Evolutionary conservation across 78 protist genomes (phyloP).

Genomic region (Guillardia theta): DNA sequence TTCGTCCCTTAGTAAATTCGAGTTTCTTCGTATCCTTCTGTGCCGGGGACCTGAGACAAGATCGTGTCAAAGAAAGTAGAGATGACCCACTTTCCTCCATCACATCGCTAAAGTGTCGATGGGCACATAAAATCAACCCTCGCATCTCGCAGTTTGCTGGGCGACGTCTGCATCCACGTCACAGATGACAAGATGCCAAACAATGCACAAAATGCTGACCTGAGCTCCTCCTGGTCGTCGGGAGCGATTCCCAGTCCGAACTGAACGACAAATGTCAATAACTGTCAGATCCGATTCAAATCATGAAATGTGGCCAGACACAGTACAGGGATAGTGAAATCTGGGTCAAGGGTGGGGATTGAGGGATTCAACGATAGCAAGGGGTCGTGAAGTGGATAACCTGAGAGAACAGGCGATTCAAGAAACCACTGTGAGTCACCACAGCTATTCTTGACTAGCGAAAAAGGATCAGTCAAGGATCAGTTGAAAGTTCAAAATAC

Average conservation of each 20-base stretch:
- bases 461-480: too few species aligned
- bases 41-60: not conserved
- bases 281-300: not conserved
- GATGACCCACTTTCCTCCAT: not conserved
- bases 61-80: not conserved
- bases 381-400: not conserved
- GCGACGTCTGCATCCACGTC: too few species aligned
- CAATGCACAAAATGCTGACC: not conserved
- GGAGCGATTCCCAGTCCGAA: not conserved
- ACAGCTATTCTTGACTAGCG: not conserved
- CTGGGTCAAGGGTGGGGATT: not conserved
- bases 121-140: not conserved
- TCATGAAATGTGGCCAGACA: not conserved
- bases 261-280: not conserved
- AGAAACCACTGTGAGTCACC: conserved; percentile 11
- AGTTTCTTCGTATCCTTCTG: not conserved
- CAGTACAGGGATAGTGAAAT: not conserved
- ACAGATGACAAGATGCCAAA: not conserved
- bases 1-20: not conserved
- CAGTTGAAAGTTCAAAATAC: too few species aligned
- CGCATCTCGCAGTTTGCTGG: conserved; percentile 1
- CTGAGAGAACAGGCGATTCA: conserved; percentile 15
- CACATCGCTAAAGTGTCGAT: not conserved
- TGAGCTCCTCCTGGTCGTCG: not conserved
- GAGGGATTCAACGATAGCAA: not conserved